These are phyloP conservation scores for Urostyla sp. DNA, from an alignment of 73 alveolate genomes.

Conservation along the genomic window DNA sequence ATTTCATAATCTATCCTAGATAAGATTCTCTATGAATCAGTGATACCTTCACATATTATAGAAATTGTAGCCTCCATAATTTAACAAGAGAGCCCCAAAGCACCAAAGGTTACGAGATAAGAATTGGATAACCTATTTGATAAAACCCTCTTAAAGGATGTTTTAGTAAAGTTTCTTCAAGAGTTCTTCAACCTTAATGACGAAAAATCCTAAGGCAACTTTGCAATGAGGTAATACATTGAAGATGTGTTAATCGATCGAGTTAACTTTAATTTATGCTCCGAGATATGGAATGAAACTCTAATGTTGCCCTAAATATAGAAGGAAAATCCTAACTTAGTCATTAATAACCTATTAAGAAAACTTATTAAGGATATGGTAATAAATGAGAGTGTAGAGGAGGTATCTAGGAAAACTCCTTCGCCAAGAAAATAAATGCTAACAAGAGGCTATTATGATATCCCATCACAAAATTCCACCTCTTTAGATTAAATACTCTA, in stretches of 20 bases:
- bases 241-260: slow-evolving; percentile 20
- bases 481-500: background rate
- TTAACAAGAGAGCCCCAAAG: background rate
- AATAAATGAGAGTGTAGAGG: background rate
- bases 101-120: background rate
- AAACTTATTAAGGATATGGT: slow-evolving; percentile 1
- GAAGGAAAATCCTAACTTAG: slow-evolving; percentile 30
- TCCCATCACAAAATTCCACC: background rate
- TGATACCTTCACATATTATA: slow-evolving; percentile 1
- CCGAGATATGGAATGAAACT: slow-evolving; percentile 48
- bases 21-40: slow-evolving; percentile 27
- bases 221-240: slow-evolving; percentile 8
- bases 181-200: slow-evolving; percentile 13
- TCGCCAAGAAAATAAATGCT: background rate
- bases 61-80: slow-evolving; percentile 5
- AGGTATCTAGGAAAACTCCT: background rate
- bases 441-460: background rate
- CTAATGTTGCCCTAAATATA: background rate
- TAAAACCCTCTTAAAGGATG: background rate
- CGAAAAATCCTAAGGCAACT: background rate
- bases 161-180: background rate
- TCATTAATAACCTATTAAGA: background rate
- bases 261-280: slow-evolving; percentile 20
- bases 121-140: background rate
- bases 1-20: slow-evolving; percentile 12